These are phyloP conservation scores for Trametes cingulata DNA, from an alignment of 768 basidiomycete genomes.

Conservation along the genomic window DNA sequence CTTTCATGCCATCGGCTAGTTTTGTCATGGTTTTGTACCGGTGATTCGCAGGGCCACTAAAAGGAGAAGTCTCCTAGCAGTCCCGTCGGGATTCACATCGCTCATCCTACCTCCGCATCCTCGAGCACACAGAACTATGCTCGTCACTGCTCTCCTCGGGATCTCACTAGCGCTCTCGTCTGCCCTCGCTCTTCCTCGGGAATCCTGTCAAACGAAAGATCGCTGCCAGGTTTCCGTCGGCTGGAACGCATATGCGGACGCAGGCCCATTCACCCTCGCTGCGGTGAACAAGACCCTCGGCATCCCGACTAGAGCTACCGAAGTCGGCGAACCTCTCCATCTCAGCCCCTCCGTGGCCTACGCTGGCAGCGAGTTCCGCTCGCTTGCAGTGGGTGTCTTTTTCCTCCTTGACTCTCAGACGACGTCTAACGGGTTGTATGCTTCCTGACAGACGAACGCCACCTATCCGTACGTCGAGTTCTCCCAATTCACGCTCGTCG, in stretches of 20 bases:
- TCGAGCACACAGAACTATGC: background rate
- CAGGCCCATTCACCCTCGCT: slow-evolving; percentile 1
- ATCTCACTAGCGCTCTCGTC: background rate
- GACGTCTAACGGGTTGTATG: background rate
- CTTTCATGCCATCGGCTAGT: background rate
- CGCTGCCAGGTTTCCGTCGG: background rate
- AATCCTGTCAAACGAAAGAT: background rate
- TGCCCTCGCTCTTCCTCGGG: background rate
- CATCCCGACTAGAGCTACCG: background rate
- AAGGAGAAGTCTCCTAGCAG: no score
- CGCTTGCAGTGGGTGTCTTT: background rate
- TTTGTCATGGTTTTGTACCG: no score
- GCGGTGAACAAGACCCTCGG: slow-evolving; percentile 6
- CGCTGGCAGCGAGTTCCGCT: background rate
- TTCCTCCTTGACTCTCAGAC: background rate
- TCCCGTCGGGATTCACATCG: background rate
- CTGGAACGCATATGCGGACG: background rate
- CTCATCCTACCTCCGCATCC: background rate
- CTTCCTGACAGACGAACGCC: background rate
- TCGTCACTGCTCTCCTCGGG: background rate
- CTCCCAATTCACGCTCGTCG: background rate
- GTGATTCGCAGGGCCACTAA: no score
- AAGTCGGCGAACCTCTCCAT: background rate
- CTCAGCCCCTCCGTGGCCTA: slow-evolving; percentile 1
- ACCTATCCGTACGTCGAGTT: slow-evolving; percentile 4